Base-by-base conservation (phyloP, 441 rosid species). In the Theobroma grandiflorum region DNA sequence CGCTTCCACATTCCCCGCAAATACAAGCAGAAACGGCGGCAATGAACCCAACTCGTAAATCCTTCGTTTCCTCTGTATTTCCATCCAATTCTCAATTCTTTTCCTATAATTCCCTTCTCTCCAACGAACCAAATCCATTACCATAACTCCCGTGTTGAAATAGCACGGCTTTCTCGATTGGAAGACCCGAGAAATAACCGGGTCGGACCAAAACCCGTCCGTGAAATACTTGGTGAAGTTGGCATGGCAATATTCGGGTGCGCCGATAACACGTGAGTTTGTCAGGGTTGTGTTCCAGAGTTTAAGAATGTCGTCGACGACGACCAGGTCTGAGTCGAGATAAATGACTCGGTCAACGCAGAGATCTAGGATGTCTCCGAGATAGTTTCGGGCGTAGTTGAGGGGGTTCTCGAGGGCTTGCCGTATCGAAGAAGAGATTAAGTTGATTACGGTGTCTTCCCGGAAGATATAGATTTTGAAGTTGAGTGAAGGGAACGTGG, bases 81-180 rank as follows among this genome's bases (percentile, higher is more conserved):
- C 91, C 99, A 96, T 96, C 99, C 99, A 96, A 14, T 79, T 81
- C 81, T 94, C 99, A 0, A 96, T 83, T 86, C 89, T 88, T 78
- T 66, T 88, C 82, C 94, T 84, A 86, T 89, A 94, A 22, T 91
- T 86, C 18, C 99, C 97, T 59, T 84, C 87, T 65, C 98, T 90
- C 99, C 99, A 96, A 37, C 85, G 85, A 69, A 84, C 88, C 88
- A 96, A 80, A 79, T 96, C 98, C 94, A 94, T 95, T 75, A 95
- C 98, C 98, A 95, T 92, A 55, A 93, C 99, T 16, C 99, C 99
- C 0, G 99, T 94, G 84, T 95, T 95, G 86, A 95, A 95, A 62
- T 95, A 94, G 40, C 98, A 94, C 1, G 99, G 96, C 9, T 45
- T 86, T 63, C 89, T 79, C n/a, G 91, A 80, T 61, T 78, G 72